Base-by-base conservation (phyloP, 306 rosid species). In the Erythrophleum fordii region DNA sequence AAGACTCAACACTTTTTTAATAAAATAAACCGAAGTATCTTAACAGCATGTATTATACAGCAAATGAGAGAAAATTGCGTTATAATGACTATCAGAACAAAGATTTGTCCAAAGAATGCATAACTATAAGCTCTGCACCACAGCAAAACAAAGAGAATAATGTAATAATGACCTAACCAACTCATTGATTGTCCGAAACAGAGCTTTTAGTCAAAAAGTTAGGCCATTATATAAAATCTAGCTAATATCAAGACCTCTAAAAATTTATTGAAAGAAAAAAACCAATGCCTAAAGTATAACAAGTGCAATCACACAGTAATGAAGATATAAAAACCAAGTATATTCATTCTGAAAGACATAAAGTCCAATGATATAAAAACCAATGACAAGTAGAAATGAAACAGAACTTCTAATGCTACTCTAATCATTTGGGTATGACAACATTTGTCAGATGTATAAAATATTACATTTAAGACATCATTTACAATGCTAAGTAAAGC, bases 21-120 rank as follows among this genome's bases (percentile, higher is more conserved):
- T 23, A 53, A 84, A 73, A 75, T 49, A 73, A 10, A 56, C 35
- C 79, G 23, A 25, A 80, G 65, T 61, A 80, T 76, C 49, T 76
- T 48, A 60, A 73, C 10, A 77, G 77, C 77, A 55, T 51, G 20
- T 69, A 71, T 62, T 28, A 46, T 64, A 39, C 11, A 58, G 69
- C 0, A 73, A 73, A 73, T 14, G 7, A 53, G 66, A 35, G 17
- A 16, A n/a, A 34, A 52, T 11, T 31, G 34, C 11, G 26, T 53
- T 2, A 18, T 18, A 34, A 72, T 52, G 49, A 44, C 31, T 1
- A 53, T 51, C 8, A 31, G 65, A 53, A 34, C 29, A 51, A 52
- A 72, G 5, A 35, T 8, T 53, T 35, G 65, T 53, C 61, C 48
- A 29, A 35, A 35, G 13, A 28, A 71, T 8, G 60, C 31, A 71